Conservation (phyloP, 2,329 filamentous ascomycete genomes). For the Beauveria caledonica region DNA sequence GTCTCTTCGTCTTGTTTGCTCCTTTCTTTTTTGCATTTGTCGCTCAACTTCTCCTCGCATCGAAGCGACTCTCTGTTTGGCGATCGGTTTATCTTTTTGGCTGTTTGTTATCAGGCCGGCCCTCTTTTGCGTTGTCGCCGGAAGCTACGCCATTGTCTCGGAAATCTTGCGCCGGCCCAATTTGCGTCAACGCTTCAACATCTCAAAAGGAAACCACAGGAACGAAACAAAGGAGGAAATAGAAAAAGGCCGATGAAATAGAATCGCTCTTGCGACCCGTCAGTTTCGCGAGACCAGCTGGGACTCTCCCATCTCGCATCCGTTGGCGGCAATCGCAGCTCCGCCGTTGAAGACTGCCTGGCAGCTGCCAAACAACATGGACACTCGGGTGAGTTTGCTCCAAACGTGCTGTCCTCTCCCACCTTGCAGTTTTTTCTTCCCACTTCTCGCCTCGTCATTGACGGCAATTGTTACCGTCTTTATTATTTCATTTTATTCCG, state of each 20-base stretch:
- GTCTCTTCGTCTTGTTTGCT: neutral
- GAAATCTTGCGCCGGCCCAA: neutral
- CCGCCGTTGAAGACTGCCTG: constrained; percentile 13
- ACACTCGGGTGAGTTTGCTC: constrained; percentile 26
- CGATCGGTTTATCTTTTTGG: neutral
- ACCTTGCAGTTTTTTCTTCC: neutral
- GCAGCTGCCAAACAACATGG: constrained; percentile 21
- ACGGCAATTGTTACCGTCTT: constrained; percentile 9
- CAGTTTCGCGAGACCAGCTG: neutral
- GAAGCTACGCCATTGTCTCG: neutral
- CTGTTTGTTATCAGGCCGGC: constrained; percentile 7
- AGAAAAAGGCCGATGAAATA: neutral
- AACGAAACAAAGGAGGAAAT: neutral
- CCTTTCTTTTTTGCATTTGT: neutral
- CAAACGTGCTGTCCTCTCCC: constrained; percentile 5
- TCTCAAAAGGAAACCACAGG: neutral
- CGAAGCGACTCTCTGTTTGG: neutral
- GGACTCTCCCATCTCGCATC: neutral
- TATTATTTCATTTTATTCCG: neutral
- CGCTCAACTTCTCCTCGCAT: neutral
- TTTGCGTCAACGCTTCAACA: neutral
- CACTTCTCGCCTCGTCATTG: constrained; percentile 1
- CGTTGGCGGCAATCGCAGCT: neutral
- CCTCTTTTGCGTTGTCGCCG: constrained; percentile 4
- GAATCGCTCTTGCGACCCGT: neutral